Base-by-base conservation (phyloP, 805 yeast species). In the Starmerella geochares region DNA sequence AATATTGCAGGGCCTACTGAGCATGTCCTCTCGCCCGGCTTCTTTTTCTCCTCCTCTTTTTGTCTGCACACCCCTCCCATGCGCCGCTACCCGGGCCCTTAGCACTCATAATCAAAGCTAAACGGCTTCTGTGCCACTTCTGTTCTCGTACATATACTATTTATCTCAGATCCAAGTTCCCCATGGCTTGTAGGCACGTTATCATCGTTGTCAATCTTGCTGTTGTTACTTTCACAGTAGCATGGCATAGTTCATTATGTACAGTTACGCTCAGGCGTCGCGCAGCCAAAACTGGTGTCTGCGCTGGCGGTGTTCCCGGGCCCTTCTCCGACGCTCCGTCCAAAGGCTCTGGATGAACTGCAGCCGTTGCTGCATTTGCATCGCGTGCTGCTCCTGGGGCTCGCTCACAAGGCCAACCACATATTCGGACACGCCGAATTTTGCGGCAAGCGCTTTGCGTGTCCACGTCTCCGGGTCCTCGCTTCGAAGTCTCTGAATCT, bases 241-340 rank as follows among this genome's bases (percentile, higher is more conserved):
- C n/a, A n/a, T n/a, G n/a, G n/a, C 14, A n/a, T 33, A 13, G 5
- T 17, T 17, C 14, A 19, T 19, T 21, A 20, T 28, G 20, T 42
- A 27, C 27, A 24, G 19, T 19, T 36, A 36, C 14, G 38, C 27
- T 39, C 55, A 74, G 51, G 76, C 78, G 54, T 73, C 79, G 52
- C 81, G 71, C 55, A 80, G 75, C 90, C 90, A 81, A 59, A 72
- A 61, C 54, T 72, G 65, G 52, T 72, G 75, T 65, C 90, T 72
- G 65, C 79, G 78, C 54, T 66, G 62, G 58, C 81, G 71, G 57
- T 81, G 86, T 16, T 63, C 62, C 56, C 81, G 71, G 9, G 83
- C 80, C 21, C 68, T 60, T 14, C 59, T 58, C 57, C 75, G 74
- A 47, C 67, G 65, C 44, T 66, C 71, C 49, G 71, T 63, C 85